Evolutionary conservation across 2,329 filamentous ascomycete species (phyloP).

Genomic region (Fusarium oligoseptatum): DNA sequence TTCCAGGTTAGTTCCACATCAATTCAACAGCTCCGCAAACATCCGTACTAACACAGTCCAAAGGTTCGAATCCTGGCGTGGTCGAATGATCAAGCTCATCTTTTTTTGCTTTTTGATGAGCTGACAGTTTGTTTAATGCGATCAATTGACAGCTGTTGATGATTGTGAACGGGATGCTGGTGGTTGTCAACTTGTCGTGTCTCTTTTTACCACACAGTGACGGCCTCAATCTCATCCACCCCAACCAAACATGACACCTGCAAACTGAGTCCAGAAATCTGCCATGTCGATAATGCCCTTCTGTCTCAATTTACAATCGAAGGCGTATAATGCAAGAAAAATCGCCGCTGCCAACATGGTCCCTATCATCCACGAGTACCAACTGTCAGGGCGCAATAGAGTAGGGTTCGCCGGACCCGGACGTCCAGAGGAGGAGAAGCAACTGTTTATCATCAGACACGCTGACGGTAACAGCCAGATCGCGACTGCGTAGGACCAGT

Average conservation of each 20-base stretch:
- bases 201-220: not conserved
- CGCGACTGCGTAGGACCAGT: not conserved
- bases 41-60: not conserved
- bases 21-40: not conserved
- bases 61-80: conserved; percentile 1
- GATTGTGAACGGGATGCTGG: not conserved
- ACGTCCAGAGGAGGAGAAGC: not conserved
- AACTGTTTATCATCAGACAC: not conserved
- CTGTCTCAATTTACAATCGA: not conserved
- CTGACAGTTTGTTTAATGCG: not conserved
- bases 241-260: not conserved
- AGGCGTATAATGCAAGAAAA: not conserved
- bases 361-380: not conserved
- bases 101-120: conserved; percentile 1
- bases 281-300: not conserved
- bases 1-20: not conserved
- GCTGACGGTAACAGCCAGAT: not conserved
- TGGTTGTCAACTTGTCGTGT: not conserved
- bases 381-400: not conserved
- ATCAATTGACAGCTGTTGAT: not conserved
- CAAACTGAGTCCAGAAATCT: conserved; percentile 1
- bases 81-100: not conserved
- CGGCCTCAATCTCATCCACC: not conserved
- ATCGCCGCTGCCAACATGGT: not conserved
- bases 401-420: not conserved